phyloP scores from a whole-genome alignment of 495 filamentous ascomycete species.

The Evernia prunastri region DNA sequence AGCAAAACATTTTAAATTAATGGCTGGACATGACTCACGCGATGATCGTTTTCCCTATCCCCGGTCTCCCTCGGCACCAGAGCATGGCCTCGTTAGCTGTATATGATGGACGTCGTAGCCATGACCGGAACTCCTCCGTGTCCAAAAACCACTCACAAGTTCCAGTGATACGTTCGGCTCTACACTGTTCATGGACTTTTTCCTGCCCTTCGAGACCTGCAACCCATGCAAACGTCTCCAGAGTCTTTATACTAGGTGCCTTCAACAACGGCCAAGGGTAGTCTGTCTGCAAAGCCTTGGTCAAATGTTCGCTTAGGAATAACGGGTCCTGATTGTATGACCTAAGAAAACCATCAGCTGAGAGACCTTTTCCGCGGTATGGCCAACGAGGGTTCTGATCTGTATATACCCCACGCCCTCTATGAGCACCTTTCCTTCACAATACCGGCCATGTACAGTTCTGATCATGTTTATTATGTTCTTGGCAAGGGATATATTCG shows the following conservation, averaged over 20 bases:
- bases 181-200: background rate
- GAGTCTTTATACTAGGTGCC: background rate
- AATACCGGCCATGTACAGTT: too few species aligned
- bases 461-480: background rate
- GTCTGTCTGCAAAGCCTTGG: background rate
- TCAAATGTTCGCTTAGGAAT: background rate
- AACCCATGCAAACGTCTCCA: background rate
- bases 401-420: too few species aligned
- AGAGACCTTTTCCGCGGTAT: too few species aligned
- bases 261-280: background rate
- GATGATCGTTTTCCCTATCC: background rate
- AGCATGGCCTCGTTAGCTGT: background rate
- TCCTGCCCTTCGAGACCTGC: background rate
- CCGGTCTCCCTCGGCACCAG: background rate
- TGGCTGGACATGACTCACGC: background rate
- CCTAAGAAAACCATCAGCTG: too few species aligned
- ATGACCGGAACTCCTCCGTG: background rate
- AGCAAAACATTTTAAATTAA: background rate
- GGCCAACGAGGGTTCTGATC: too few species aligned
- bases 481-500: background rate
- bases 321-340: too few species aligned
- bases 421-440: too few species aligned
- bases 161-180: background rate
- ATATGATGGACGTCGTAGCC: background rate
- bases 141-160: background rate